Conservation (phyloP, 2,329 filamentous ascomycete species). For the Biscogniauxia mediterranea region DNA sequence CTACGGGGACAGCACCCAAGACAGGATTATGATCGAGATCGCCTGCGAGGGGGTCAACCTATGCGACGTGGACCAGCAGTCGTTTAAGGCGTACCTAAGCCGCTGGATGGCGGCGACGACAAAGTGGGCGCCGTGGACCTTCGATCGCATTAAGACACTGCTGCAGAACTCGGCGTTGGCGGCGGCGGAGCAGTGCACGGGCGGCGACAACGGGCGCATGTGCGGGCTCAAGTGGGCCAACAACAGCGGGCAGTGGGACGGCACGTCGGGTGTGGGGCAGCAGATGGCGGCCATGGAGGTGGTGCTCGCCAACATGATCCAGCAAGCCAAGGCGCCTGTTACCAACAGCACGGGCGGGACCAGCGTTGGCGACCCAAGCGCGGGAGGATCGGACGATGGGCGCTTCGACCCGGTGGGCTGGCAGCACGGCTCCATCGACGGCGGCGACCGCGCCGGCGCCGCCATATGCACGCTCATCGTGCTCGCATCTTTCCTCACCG, state of each 20-base stretch:
- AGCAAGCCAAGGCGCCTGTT: slow-evolving; percentile 38
- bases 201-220: slow-evolving; percentile 54
- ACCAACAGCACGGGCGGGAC: slow-evolving; percentile 48
- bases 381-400: slow-evolving; percentile 47
- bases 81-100: slow-evolving; percentile 62
- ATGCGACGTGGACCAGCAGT: slow-evolving; percentile 62
- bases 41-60: slow-evolving; percentile 61
- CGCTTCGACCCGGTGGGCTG: slow-evolving; percentile 30
- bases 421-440: slow-evolving; percentile 43
- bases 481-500: slow-evolving; percentile 52
- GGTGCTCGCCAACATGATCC: slow-evolving; percentile 59
- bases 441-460: slow-evolving; percentile 66
- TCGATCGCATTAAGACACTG: slow-evolving; percentile 49
- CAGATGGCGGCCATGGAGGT: slow-evolving; percentile 70
- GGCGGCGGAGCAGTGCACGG: slow-evolving; percentile 56
- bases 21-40: slow-evolving; percentile 58
- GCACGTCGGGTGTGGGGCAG: slow-evolving; percentile 62
- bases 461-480: slow-evolving; percentile 61
- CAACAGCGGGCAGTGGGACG: slow-evolving; percentile 51
- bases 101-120: slow-evolving; percentile 62
- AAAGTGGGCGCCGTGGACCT: slow-evolving; percentile 62
- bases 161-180: slow-evolving; percentile 55
- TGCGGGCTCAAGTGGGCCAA: slow-evolving; percentile 61
- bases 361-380: slow-evolving; percentile 45
- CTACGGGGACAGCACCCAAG: slow-evolving; percentile 43